Evolutionary conservation across 202 grass and related monocot genomes (phyloP).

Genomic region (Schoenoplectus triqueter): DNA sequence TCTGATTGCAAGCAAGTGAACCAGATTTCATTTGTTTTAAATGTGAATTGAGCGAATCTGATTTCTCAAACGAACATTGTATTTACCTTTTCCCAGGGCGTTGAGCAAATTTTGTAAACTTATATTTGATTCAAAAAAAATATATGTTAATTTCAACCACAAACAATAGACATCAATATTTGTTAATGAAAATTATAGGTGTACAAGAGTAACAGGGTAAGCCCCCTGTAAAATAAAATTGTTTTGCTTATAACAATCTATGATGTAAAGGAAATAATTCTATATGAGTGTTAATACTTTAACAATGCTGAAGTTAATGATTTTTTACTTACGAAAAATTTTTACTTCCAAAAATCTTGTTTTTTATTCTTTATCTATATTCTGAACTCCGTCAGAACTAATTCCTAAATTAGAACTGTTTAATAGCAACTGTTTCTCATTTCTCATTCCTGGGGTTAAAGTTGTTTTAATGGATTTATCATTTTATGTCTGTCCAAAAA

Average conservation of each 20-base stretch:
- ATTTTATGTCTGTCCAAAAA: not conserved
- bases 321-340: not conserved
- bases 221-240: not conserved
- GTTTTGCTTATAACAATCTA: not conserved
- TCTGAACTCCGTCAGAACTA: not conserved
- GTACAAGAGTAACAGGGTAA: not conserved
- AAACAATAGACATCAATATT: not conserved
- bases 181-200: not conserved
- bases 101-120: not conserved
- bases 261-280: not conserved
- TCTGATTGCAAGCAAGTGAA: constrained; percentile 4
- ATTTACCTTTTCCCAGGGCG: too few relatives aligned
- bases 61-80: too few relatives aligned
- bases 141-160: not conserved
- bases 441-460: not conserved
- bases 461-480: not conserved
- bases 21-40: not conserved
- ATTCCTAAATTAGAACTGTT: not conserved
- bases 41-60: too few relatives aligned
- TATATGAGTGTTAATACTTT: not conserved
- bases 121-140: not conserved
- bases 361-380: not conserved
- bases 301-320: not conserved
- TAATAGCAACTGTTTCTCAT: not conserved
- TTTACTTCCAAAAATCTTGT: too few relatives aligned